Base-by-base conservation (phyloP, 2,329 filamentous ascomycete species). In the Fusarium oxysporum region DNA sequence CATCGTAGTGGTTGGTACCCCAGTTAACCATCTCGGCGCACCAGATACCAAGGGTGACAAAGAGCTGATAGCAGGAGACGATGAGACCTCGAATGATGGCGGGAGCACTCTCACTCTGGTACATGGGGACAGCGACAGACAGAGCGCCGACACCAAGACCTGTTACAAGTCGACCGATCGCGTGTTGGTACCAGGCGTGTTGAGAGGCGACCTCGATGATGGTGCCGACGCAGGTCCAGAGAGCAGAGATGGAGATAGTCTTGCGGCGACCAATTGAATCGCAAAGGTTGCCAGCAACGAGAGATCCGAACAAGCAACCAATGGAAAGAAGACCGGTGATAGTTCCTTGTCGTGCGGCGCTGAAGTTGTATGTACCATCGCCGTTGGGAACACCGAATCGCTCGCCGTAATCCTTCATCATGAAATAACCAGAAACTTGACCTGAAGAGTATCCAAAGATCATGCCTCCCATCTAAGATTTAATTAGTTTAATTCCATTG, bases 41-140 rank as follows among this genome's bases (percentile, higher is more conserved):
- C 84, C 86, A 90, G 78, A 93, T 92, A 53, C 91, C 91, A 33
- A 92, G 83, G 0, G 91, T 93, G 78, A 93, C 91, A 79, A 92
- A 89, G 6, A 93, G 86, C 83, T 93, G 91, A 80, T 92, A 93
- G 57, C 86, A 88, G 3, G 87, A 86, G 33, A 93, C 87, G 43
- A 92, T 84, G 11, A 90, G 85, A 76, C 90, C 90, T 74, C 91
- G 88, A 56, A 93, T 88, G 65, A 89, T 87, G 68, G 89, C 86
- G 0, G 91, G 91, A 6, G 89, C 88, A 62, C 87, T 90, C 80
- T 93, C 91, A 21, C 86, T 88, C 78, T 92, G 90, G 75, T 93
- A 93, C 88, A 93, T 90, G 53, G 90, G 90, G 2, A 91, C 89
- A 32, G 89, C 83, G 45, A 92, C 90, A 10, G 88, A 91, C 0